Base-by-base conservation (phyloP, 257 asterid genomes). In the Paraleonurus japonicus region DNA sequence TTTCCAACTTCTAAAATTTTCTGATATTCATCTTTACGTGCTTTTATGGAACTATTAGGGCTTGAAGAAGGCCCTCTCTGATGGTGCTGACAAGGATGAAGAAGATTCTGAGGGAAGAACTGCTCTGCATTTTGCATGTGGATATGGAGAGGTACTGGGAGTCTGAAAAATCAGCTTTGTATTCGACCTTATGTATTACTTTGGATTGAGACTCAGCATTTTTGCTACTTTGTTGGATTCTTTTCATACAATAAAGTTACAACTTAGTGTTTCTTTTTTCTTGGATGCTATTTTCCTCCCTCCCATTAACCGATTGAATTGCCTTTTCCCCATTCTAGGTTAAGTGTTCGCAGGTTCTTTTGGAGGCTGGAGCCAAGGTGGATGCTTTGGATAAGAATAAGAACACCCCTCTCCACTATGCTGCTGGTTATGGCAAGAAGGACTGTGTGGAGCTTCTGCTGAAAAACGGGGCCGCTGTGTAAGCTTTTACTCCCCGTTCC, bases 51-150 rank as follows among this genome's bases (percentile, higher is more conserved):
- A 26, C 57, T 61, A 68, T 55, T 58, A 92, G 98, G 92, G 86
- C 43, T 75, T 92, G 89, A 88, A 84, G 80, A 81, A 75, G 22
- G 98, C 91, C 65, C 75, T 92, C 30, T 78, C 92, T 53, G 85
- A 81, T 73, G 98, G 96, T 59, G 89, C 89, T 76, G 89, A 92
- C 77, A 87, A 90, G 76, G 96, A 92, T 65, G 98, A 90, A 81
- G 96, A 88, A 80, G 98, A 92, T 72, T 86, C 96, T 0, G 98
- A 89, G 85, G 98, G 96, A 79, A 90, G 96, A 79, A 92, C 98
- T 6, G 96, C 96, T 19, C 81, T 92, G 80, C 98, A 90, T 82
- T 90, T 92, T 81, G 88, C 98, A 16, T 90, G 98, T 80, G 96
- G 98, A 72, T 86, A 92, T 64, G 98, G 98, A 61, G 96, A 90